A percentile compares a stretch with the other conserved stretches of the same genome.
Conservation (phyloP, 176 grass and related monocot species). For the Pontederia crassipes region DNA sequence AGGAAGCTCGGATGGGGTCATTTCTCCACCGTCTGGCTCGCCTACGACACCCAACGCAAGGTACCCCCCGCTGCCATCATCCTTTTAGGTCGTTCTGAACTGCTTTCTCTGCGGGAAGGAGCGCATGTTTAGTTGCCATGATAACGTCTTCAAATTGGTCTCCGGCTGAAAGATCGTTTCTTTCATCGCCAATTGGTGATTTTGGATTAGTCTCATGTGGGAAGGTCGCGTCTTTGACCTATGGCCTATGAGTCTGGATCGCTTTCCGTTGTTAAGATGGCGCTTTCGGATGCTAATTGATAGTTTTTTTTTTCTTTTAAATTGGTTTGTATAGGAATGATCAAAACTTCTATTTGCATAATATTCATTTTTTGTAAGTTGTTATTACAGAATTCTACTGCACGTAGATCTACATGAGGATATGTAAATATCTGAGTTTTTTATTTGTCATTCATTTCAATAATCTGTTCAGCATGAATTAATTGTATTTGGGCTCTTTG, state of each 20-base stretch:
- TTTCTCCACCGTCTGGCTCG: slow-evolving; percentile 95
- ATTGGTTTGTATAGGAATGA: too few species aligned
- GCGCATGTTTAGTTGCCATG: not conserved
- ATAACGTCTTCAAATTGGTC: not conserved
- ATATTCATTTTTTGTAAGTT: too few species aligned
- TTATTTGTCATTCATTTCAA: not conserved
- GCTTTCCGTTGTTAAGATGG: not conserved
- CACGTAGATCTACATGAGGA: not conserved
- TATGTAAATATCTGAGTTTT: not conserved
- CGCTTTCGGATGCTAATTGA: not conserved
- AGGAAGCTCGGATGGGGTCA: slow-evolving; percentile 87
- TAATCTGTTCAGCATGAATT: not conserved
- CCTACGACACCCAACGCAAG: slow-evolving; percentile 58
- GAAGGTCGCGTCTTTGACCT: not conserved
- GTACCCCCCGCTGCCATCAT: slow-evolving; percentile 1
- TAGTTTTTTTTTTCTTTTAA: too few species aligned
- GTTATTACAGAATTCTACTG: not conserved
- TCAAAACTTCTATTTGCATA: too few species aligned
- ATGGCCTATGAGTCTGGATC: not conserved
- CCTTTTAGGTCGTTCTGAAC: not conserved
- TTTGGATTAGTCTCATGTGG: not conserved
- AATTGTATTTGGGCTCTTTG: too few species aligned
- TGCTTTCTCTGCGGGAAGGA: not conserved
- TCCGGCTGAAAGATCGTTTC: too few species aligned
- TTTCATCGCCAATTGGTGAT: not conserved